Evolutionary conservation across 2,329 filamentous ascomycete species (phyloP).

Genomic region (Fonsecaea nubica): DNA sequence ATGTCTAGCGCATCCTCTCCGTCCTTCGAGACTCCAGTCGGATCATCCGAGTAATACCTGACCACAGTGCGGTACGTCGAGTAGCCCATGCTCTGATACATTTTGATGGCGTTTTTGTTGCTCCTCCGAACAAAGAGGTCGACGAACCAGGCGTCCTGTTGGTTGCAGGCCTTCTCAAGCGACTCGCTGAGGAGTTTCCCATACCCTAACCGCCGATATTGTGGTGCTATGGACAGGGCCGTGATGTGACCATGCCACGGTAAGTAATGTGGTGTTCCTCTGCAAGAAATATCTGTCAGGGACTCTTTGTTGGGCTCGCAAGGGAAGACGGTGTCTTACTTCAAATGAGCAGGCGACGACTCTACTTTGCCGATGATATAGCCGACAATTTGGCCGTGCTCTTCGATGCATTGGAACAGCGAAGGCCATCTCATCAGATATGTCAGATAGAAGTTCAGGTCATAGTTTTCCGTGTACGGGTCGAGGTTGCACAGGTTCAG

Average conservation of each 20-base stretch:
- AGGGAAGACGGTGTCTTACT: constrained; percentile 51
- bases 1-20: constrained; percentile 95
- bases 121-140: constrained; percentile 91
- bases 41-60: constrained; percentile 91
- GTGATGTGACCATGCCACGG: constrained; percentile 99
- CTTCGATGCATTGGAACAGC: constrained; percentile 90
- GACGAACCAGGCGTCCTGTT: constrained; percentile 88
- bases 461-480: constrained; percentile 96
- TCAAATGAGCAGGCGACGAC: constrained; percentile 67
- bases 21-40: constrained; percentile 61
- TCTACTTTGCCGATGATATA: constrained; percentile 99
- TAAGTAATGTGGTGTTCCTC: constrained; percentile 79
- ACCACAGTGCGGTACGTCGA: constrained; percentile 86
- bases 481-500: constrained; percentile 96
- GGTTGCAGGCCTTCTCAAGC: constrained; percentile 81
- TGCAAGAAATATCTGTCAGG: constrained; percentile 22
- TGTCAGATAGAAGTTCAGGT: constrained; percentile 91
- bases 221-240: constrained; percentile 87
- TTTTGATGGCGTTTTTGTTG: constrained; percentile 82
- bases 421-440: constrained; percentile 97
- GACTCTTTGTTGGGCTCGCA: not conserved
- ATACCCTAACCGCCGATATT: constrained; percentile 83
- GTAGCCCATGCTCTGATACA: constrained; percentile 93
- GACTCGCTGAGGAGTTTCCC: constrained; percentile 82
- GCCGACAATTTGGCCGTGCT: constrained; percentile 86